Evolutionary conservation across 345 rosid species (phyloP).

Genomic region (Aquilaria malaccensis): DNA sequence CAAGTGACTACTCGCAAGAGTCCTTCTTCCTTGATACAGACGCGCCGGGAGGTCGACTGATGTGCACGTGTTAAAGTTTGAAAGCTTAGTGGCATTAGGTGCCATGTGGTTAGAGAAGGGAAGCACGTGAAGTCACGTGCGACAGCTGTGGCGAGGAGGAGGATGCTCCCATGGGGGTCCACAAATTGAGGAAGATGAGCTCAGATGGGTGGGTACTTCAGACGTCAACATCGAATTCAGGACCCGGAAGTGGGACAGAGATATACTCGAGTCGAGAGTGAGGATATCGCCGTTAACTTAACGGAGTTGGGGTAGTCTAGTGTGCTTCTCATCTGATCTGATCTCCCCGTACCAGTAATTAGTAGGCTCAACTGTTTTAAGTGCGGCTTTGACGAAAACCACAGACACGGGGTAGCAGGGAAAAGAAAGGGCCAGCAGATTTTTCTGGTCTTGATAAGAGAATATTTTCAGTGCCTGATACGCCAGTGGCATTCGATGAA

Average conservation of each 20-base stretch:
- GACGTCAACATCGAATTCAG: conserved; percentile 49
- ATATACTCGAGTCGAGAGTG: conserved; percentile 6
- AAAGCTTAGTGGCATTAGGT: neutral
- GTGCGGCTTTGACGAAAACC: no score
- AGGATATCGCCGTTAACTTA: neutral
- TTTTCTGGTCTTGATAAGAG: no score
- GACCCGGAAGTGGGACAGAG: conserved; percentile 26
- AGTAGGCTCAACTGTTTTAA: no score
- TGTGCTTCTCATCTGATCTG: no score
- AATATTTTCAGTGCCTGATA: no score
- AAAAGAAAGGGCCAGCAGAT: neutral
- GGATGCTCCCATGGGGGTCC: conserved; percentile 11
- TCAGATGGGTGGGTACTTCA: conserved; percentile 23
- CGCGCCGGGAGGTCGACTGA: neutral
- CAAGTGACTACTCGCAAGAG: conserved; percentile 18
- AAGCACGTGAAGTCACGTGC: neutral
- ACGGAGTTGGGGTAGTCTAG: neutral
- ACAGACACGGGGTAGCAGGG: no score
- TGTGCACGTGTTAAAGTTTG: neutral
- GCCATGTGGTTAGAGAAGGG: neutral
- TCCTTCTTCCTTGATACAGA: conserved; percentile 3
- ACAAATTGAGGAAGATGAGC: conserved; percentile 23
- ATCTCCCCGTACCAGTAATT: no score
- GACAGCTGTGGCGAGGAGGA: neutral
- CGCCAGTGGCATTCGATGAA: no score